These are phyloP conservation scores for Lipomyces yarrowii DNA, from an alignment of 1,139 yeast species.

Conservation along the genomic window DNA sequence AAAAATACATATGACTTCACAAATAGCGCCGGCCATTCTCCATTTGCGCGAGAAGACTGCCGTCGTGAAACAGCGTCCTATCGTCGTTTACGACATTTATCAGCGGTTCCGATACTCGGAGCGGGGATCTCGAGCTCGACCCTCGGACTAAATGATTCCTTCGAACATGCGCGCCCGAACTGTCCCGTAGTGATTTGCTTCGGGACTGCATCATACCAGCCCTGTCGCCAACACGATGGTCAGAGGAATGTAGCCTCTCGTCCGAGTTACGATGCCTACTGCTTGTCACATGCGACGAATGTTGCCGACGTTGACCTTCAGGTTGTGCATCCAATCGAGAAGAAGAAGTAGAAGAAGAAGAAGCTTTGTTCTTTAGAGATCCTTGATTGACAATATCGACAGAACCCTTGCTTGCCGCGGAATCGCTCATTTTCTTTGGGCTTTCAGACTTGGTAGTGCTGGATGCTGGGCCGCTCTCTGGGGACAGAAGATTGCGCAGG, in stretches of 20 bases:
- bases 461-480: neutral
- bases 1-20: neutral
- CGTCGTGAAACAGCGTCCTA: slow-evolving; percentile 4
- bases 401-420: neutral
- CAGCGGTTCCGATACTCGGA: neutral
- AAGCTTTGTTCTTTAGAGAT: neutral
- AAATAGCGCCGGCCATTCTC: neutral
- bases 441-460: neutral
- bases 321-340: neutral
- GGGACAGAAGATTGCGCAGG: neutral
- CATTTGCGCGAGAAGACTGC: slow-evolving; percentile 1
- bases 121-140: neutral
- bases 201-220: neutral
- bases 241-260: neutral
- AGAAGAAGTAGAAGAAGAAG: neutral
- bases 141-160: neutral
- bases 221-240: neutral
- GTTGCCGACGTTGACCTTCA: neutral
- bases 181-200: neutral
- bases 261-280: neutral
- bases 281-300: neutral
- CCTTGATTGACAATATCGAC: neutral
- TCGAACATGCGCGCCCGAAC: neutral
- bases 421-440: neutral
- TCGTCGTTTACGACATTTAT: neutral